phyloP scores from a whole-genome alignment of 164 flowering plant species.

The Malania oleifera region DNA sequence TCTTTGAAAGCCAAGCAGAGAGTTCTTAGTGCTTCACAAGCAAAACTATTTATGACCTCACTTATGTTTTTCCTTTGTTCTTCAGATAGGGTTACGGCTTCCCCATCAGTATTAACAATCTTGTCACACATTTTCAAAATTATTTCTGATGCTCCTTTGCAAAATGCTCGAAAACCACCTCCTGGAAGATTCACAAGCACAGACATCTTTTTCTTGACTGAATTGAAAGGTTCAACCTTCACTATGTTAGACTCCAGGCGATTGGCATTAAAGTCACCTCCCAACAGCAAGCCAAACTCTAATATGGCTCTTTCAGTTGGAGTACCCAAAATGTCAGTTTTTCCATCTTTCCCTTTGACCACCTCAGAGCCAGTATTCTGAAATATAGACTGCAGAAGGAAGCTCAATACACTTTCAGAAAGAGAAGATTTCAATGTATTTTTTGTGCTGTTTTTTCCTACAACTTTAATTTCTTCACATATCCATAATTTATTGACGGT shows the following conservation, averaged over 20 bases:
- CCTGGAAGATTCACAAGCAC: slow-evolving; percentile 22
- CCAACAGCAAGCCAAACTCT: slow-evolving; percentile 25
- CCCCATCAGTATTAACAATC: slow-evolving; percentile 28
- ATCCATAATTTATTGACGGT: slow-evolving; percentile 37
- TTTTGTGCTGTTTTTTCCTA: slow-evolving; percentile 10
- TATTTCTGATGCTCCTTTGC: slow-evolving; percentile 33
- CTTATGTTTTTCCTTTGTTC: slow-evolving; percentile 21
- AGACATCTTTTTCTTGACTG: slow-evolving; percentile 31
- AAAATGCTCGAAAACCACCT: slow-evolving; percentile 23
- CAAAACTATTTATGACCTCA: slow-evolving; percentile 39
- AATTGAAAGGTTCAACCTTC: slow-evolving; percentile 34
- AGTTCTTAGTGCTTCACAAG: slow-evolving; percentile 47
- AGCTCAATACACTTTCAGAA: slow-evolving; percentile 13
- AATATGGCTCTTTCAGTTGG: slow-evolving; percentile 32
- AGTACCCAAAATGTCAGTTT: slow-evolving; percentile 18
- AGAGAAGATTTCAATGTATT: slow-evolving; percentile 18
- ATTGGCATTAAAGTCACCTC: slow-evolving; percentile 12
- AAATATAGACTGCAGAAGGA: slow-evolving; percentile 30
- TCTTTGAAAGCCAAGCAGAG: slow-evolving; percentile 47
- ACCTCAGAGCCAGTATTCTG: slow-evolving; percentile 33
- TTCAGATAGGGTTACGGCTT: slow-evolving; percentile 26
- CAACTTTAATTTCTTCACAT: slow-evolving; percentile 22
- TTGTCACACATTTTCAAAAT: slow-evolving; percentile 37
- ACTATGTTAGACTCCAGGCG: slow-evolving; percentile 13
- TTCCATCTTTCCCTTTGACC: slow-evolving; percentile 21